Conservation (phyloP, 1,284 basidiomycete genomes). For the Cystobasidium sp. region DNA sequence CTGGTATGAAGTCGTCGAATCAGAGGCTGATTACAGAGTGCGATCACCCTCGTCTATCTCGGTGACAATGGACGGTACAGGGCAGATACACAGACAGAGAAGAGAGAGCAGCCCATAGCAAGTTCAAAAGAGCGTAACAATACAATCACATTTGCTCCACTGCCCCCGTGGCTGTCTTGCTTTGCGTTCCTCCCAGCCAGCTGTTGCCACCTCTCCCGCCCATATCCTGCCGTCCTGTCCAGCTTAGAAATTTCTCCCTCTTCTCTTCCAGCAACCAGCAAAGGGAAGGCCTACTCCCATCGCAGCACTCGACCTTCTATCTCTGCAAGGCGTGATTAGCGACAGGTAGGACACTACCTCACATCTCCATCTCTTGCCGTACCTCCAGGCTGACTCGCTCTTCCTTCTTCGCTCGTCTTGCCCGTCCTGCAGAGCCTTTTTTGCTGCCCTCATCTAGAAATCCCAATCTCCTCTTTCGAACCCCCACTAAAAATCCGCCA, state of each 20-base stretch:
- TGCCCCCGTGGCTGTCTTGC: not conserved
- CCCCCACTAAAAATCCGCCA: slow-evolving; percentile 29
- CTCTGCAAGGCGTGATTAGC: slow-evolving; percentile 10
- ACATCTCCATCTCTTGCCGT: not conserved
- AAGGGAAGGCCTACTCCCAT: slow-evolving; percentile 7
- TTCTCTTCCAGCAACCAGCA: slow-evolving; percentile 19
- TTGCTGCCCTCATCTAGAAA: slow-evolving; percentile 6
- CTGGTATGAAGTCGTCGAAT: not conserved
- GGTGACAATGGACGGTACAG: not conserved
- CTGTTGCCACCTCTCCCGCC: not conserved
- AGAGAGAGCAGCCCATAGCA: too few species aligned
- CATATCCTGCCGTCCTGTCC: not conserved
- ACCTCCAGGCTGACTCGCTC: not conserved
- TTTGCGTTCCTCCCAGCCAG: not conserved
- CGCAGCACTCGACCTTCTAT: not conserved
- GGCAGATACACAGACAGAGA: too few species aligned
- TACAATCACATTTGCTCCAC: not conserved
- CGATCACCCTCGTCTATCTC: slow-evolving; percentile 1
- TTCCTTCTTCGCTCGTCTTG: not conserved
- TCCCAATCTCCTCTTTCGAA: not conserved
- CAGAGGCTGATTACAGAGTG: not conserved
- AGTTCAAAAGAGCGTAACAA: not conserved
- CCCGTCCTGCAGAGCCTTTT: slow-evolving; percentile 20
- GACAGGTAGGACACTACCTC: slow-evolving; percentile 1
- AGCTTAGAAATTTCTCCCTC: slow-evolving; percentile 12